Base-by-base conservation (phyloP, 1,284 basidiomycete genomes). In the Hypsizygus ulmarius region DNA sequence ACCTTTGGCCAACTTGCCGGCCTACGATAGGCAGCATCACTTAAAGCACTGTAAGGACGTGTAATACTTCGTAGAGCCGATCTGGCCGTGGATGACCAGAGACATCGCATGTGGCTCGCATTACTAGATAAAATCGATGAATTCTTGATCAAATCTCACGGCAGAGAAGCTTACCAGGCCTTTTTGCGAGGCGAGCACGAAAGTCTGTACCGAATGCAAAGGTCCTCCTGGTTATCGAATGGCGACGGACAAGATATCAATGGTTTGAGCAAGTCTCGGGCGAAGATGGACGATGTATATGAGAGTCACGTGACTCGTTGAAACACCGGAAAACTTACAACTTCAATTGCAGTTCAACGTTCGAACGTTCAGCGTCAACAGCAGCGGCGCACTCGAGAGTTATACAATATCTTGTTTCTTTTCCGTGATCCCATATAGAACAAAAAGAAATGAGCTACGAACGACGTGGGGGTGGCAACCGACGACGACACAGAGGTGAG, bases 51-150 rank as follows among this genome's bases (percentile, higher is more conserved):
- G 29, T 16, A 32, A 28, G 49, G 39, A n/a, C 36, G 43, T 19
- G 25, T 15, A 32, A 44, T 30, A 16, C 53, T 56, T 40, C 60
- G 55, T 49, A 62, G 48, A 37, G 59, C 54, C 56, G 59, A 61
- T 66, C 67, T 76, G 71, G 74, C 68, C 60, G 70, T 62, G 58
- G 62, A 70, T 50, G 69, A 73, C 74, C 72, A 74, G 67, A 66
- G 72, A 72, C 80, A 81, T 82, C 68, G 79, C 81, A 84, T 83
- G 74, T 70, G 74, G 65, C 63, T 70, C 61, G 74, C 77, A 79
- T 81, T 60, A 69, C 77, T 73, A 49, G 27, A 29, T 36, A 21
- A 14, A 21, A 12, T 18, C 35, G 5, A 44, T 25, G 11, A 9
- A 38, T 9, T 11, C 2, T 6, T 18, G 28, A 10, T 43, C 15